Evolutionary conservation across 805 yeast species (phyloP), one percentile per base, ranked within the genome.

Genomic region (Cyberlindnera saturnus): DNA sequence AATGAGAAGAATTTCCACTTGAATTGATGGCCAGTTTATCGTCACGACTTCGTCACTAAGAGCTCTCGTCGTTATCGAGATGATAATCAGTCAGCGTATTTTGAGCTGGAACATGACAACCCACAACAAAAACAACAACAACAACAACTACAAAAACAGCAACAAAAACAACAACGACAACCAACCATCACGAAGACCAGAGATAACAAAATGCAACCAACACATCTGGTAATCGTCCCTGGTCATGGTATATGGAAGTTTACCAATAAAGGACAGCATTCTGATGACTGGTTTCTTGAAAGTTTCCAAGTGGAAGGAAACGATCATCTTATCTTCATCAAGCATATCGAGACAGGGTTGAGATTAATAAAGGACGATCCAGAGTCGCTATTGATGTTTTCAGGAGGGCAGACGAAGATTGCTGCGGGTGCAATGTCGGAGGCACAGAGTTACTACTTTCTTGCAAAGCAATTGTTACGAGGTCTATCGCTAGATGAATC

Each of bases 381-480:
- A 3, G 48, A 68, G 1, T 52, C 70, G 0, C 48, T 79, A 18
- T 56, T 82, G 3, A 47, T 74, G 4, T 61, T 77, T 61, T 61
- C 80, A 15, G 95, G 95, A 0, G 91, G 93, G 0, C 82, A 74
- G 54, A 86, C 95, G 0, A 82, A 83, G 47, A n/a, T 34, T 1
- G 65, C 56, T 3, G 71, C 77, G 3, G 80, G 79, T 5, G 74
- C 70, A 11, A 64, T 72, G 34, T 80, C 85, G 11, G 95, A 83
- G 56, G 74, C 83, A 1, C 65, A 62, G 43, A 75, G 85, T 10
- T 86, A 83, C 57, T 70, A 65, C 42, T 53, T 67, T 14, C 63
- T 80, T 17, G 73, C 77, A 1, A 34, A 53, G 31, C 56, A 61
- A 13, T 49, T 77, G 39, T 44, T 49, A 42, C 33, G 3, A 31